Evolutionary conservation across 2,329 filamentous ascomycete genomes (phyloP), one percentile per base, ranked within the genome.

Genomic region (Didymella segeticola): DNA sequence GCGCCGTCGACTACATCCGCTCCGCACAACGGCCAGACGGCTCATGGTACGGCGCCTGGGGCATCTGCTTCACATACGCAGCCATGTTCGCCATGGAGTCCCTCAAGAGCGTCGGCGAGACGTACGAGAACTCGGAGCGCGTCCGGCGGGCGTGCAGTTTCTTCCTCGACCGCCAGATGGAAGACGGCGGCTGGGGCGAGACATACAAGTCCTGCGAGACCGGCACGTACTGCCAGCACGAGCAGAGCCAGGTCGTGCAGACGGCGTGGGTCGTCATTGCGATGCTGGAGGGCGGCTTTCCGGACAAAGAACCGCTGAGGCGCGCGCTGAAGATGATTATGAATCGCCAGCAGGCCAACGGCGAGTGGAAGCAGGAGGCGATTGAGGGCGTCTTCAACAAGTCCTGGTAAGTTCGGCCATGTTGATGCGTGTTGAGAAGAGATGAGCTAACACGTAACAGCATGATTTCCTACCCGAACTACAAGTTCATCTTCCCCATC

Each of bases 331-430:
- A 83, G 72, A 80, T 99, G 66, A 84, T 99, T 58, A 93, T 97
- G 87, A 78, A 83, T 25, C 84, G 93, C 42, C 95, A 99, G 78
- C 88, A 91, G 74, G 72, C 80, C 2, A 96, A 96, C 69, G 95
- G 95, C 27, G 93, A 97, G 78, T 99, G 95, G 95, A 73, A 90
- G 62, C 93, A 97, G 72, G 95, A 98, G 75, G 88, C 89, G 1
- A 98, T 99, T 66, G 95, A 99, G 75, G 95, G 95, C 2, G 95
- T 99, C 10, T 99, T 99, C 78, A 99, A 99, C 78, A 96, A 97
- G 80, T 95, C 88, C 68, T 98, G 93, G 86, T 88, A 74, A 78
- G 84, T 83, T 9, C 10, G n/a, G n/a, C n/a, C n/a, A n/a, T 17
- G 4, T 43, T 19, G 34, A 8, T 25, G 34, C 9, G 14, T 2